These are phyloP conservation scores for Acacia confusa DNA, from an alignment of 306 rosid genomes.

Conservation along the genomic window DNA sequence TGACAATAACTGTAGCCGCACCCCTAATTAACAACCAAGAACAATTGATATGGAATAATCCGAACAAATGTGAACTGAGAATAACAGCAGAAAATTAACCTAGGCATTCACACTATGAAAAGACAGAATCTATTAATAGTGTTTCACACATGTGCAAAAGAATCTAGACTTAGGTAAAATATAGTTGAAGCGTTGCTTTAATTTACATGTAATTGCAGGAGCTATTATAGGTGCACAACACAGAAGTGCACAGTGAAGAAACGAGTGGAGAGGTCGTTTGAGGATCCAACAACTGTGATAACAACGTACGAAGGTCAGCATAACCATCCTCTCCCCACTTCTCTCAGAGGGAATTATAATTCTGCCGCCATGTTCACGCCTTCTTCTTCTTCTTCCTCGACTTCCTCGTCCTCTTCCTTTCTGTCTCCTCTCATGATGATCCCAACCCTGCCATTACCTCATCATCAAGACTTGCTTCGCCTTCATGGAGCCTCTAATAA, in stretches of 20 bases:
- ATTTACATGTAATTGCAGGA: constrained; percentile 39
- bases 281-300: constrained; percentile 74
- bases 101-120: not conserved
- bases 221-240: constrained; percentile 85
- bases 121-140: not conserved
- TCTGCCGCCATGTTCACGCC: constrained; percentile 67
- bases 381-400: constrained; percentile 27
- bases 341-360: constrained; percentile 50
- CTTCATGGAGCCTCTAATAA: not conserved
- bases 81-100: not conserved
- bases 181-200: not conserved
- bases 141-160: not conserved
- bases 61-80: not conserved
- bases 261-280: constrained; percentile 77
- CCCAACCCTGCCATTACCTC: not conserved
- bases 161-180: not conserved
- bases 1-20: no score
- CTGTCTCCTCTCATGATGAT: not conserved
- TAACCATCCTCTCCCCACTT: constrained; percentile 83
- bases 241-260: constrained; percentile 85
- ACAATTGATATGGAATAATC: not conserved
- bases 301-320: constrained; percentile 90
- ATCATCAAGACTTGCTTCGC: not conserved
- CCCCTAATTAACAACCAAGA: not conserved
- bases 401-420: constrained; percentile 36